phyloP scores from a whole-genome alignment of 805 yeast genomes.

The Candida cerambycidarum region DNA sequence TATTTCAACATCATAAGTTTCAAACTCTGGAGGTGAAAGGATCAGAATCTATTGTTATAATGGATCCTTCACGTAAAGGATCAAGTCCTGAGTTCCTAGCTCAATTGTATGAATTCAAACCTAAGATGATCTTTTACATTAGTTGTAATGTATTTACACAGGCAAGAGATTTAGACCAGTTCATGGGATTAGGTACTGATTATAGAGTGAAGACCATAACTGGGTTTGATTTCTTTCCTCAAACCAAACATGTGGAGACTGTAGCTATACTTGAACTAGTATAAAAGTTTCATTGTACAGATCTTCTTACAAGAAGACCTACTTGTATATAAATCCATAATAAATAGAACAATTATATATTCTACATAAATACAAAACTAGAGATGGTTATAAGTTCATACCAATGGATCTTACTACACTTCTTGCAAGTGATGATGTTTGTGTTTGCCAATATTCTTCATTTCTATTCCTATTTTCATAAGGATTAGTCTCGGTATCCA shows the following conservation, averaged over 20 bases:
- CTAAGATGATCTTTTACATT: conserved; percentile 38
- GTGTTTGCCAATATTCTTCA: too few species aligned
- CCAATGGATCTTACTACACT: too few species aligned
- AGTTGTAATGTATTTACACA: conserved; percentile 49
- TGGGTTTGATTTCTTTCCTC: conserved; percentile 70
- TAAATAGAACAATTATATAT: too few species aligned
- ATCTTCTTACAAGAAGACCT: too few species aligned
- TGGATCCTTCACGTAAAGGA: conserved; percentile 49
- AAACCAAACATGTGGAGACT: conserved; percentile 77
- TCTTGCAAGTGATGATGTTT: too few species aligned
- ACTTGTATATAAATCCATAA: conserved; percentile 1
- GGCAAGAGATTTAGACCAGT: conserved; percentile 40
- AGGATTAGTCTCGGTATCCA: too few species aligned
- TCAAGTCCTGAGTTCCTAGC: conserved; percentile 32
- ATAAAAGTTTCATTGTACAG: background rate
- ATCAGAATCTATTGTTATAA: conserved; percentile 33
- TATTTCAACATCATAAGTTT: conserved; percentile 30
- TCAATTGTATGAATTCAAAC: conserved; percentile 38
- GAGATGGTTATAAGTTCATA: background rate
- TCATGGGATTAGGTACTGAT: conserved; percentile 20
- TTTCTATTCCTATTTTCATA: too few species aligned
- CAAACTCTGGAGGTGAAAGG: conserved; percentile 28
- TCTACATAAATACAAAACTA: too few species aligned
- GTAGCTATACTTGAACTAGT: conserved; percentile 44
- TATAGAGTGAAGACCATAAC: conserved; percentile 26